Base-by-base conservation (phyloP, 192 early-diverging fungal genomes). In the Entomortierella chlamydospora region DNA sequence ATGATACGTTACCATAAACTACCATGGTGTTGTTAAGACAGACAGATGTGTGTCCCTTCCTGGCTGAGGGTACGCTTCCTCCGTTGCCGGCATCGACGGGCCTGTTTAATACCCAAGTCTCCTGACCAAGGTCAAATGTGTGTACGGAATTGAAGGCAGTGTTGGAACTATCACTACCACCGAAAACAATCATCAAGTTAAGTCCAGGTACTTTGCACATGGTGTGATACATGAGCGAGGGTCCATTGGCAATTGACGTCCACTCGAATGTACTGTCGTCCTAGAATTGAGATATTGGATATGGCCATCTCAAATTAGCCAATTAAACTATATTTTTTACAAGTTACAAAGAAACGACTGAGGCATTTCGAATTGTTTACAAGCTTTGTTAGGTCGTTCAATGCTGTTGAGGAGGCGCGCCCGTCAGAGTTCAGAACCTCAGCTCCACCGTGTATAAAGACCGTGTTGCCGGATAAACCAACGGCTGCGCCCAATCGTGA, bases 11-110 rank as follows among this genome's bases (percentile, higher is more conserved):
- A 78, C 92, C 92, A 74, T 85, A 93, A 23, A 93, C 85, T 50
- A 91, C 82, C 88, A 92, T 91, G 25, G 83, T 86, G 59, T 91
- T 82, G 18, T 87, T 61, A 9, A 88, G 47, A 67, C 92, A 93
- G 9, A 87, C 89, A 7, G 92, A 89, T 0, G 90, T 84, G 28
- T 92, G 92, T 45, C 89, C 54, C 9, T 87, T 73, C 18, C 91
- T 87, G 58, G 86, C 70, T 61, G 83, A 71, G 57, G 91, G 86
- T 8, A 67, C 50, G 9, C 69, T 51, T 28, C 84, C 83, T 51
- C 70, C 79, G 25, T 26, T 31, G 70, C 87, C 49, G 62, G 61
- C 20, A 43, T 56, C 22, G 62, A 86, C 52, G 0, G 69, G 68
- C 53, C 77, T 55, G 64, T 77, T 37, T 41, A 87, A 83, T 64